Evolutionary conservation across 2,329 filamentous ascomycete genomes (phyloP), one percentile per base, ranked within the genome.

Genomic region (Apiospora arundinis): DNA sequence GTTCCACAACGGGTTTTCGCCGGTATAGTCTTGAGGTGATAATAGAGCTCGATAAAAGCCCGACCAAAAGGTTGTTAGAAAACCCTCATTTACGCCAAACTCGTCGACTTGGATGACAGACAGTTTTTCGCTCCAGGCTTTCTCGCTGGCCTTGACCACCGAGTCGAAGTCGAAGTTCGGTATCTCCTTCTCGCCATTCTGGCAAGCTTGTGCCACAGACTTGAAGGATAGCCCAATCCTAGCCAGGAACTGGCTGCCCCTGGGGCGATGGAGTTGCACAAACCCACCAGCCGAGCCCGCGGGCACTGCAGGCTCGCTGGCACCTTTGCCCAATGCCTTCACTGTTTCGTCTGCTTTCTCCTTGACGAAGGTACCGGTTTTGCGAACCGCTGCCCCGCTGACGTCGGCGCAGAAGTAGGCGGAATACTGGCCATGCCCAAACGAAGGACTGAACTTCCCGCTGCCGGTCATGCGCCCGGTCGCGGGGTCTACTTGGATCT

Each of bases 171-270:
- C 86, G 71, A 88, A 91, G 11, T 88, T 82, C 0, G 91, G 87
- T 9, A 94, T 91, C 78, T 95, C 93, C 0, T 76, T 81, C 80
- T 93, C 91, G 0, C 90, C 92, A 75, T 91, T 93, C 21, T 82
- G 78, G 74, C 93, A 95, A 3, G 93, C 93, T 79, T 92, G 87
- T 2, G 88, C 84, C 4, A 86, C 83, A 72, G 88, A 92, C 49
- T 93, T 89, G 77, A 94, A 94, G 68, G 92, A 94, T 8, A 94
- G 79, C 0, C 92, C 93, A 14, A 94, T 91, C n/a, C 93, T 86
- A 7, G 87, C 92, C 65, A 90, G 78, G 42, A 95, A 87, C n/a
- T 85, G 84, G 67, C 85, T 80, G 0, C 82, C 80, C 4, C 75
- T 56, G 1, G 84, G 77, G 12, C 73, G 74, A 23, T 88, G 78